A percentile compares a stretch with the other conserved stretches of the same genome.
Evolutionary conservation across 2,329 filamentous ascomycete genomes (phyloP).

Genomic region (Monosporascus cannonballus): DNA sequence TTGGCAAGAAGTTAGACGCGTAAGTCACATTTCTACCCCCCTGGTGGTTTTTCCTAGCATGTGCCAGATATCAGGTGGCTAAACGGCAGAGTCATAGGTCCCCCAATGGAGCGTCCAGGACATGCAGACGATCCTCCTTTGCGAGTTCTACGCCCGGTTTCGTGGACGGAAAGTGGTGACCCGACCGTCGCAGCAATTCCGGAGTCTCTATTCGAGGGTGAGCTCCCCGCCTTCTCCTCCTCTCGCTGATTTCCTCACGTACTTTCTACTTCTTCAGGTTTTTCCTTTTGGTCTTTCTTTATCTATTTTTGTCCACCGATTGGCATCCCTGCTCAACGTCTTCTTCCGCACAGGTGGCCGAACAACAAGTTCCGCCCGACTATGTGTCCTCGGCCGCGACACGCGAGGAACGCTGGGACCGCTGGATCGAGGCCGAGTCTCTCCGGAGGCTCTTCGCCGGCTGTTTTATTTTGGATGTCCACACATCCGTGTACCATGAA

Average conservation of each 20-base stretch:
- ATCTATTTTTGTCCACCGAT: slow-evolving; percentile 15
- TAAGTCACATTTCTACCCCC: slow-evolving; percentile 29
- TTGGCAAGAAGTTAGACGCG: slow-evolving; percentile 42
- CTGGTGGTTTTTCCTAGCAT: background rate
- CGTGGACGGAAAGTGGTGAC: slow-evolving; percentile 44
- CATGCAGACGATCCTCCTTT: slow-evolving; percentile 49
- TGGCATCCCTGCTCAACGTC: slow-evolving; percentile 29
- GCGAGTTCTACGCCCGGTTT: slow-evolving; percentile 50
- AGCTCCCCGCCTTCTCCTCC: slow-evolving; percentile 33
- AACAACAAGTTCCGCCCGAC: slow-evolving; percentile 22
- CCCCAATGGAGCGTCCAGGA: slow-evolving; percentile 42
- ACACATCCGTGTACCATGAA: slow-evolving; percentile 49
- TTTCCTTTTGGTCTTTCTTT: slow-evolving; percentile 23
- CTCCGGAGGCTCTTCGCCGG: slow-evolving; percentile 47
- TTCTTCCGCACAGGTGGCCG: slow-evolving; percentile 33
- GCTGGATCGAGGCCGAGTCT: slow-evolving; percentile 48
- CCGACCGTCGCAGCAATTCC: slow-evolving; percentile 43
- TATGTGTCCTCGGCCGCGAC: slow-evolving; percentile 14
- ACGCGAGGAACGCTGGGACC: slow-evolving; percentile 37
- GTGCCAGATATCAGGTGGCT: slow-evolving; percentile 2
- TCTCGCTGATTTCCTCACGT: slow-evolving; percentile 24
- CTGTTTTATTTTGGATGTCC: slow-evolving; percentile 52
- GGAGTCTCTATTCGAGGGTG: slow-evolving; percentile 47
- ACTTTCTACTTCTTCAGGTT: slow-evolving; percentile 25
- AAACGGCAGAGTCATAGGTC: slow-evolving; percentile 28